phyloP scores from a whole-genome alignment of 2,329 filamentous ascomycete genomes.

The Neonectria sp. region DNA sequence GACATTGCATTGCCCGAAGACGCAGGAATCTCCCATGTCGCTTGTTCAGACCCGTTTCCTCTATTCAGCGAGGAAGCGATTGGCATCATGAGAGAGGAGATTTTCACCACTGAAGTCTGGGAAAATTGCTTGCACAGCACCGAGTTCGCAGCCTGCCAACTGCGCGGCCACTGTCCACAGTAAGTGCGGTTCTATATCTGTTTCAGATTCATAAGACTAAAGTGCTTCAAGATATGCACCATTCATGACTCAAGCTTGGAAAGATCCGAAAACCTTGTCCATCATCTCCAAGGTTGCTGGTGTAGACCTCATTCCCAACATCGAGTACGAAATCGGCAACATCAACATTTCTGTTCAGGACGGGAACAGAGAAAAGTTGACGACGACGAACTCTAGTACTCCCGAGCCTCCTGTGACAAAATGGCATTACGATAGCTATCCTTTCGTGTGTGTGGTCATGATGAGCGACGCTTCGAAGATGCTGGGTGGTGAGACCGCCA shows the following conservation, averaged over 20 bases:
- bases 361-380: conserved; percentile 47
- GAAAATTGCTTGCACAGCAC: conserved; percentile 9
- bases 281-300: conserved; percentile 66
- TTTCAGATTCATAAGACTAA: not conserved
- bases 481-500: conserved; percentile 75
- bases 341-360: conserved; percentile 68
- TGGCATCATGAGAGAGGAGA: conserved; percentile 3
- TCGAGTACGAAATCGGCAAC: conserved; percentile 69
- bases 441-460: conserved; percentile 78
- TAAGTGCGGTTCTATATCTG: not conserved
- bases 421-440: conserved; percentile 77
- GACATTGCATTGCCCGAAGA: conserved; percentile 4
- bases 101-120: conserved; percentile 9
- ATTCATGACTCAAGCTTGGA: conserved; percentile 9
- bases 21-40: not conserved
- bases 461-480: conserved; percentile 74
- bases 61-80: conserved; percentile 5
- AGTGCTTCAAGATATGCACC: not conserved
- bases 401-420: conserved; percentile 52
- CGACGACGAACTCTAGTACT: conserved; percentile 40
- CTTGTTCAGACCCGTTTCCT: not conserved
- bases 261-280: not conserved
- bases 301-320: conserved; percentile 66
- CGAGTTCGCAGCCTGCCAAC: conserved; percentile 2
- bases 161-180: conserved; percentile 6